phyloP scores from a whole-genome alignment of 371 early-diverging fungal genomes.

The Ordospora colligata region DNA sequence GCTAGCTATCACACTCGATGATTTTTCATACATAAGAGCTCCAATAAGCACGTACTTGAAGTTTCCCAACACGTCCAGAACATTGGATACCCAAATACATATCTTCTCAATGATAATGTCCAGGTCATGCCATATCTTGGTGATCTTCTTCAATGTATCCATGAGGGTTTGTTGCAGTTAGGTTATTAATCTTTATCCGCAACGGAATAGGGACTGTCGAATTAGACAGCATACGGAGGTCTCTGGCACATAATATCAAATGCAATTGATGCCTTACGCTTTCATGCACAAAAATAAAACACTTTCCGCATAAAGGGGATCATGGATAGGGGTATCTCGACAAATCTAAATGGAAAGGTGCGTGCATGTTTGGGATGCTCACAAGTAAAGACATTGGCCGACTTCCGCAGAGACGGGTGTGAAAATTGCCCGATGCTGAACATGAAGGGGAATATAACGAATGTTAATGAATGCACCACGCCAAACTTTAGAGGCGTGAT shows the following conservation, averaged over 20 bases:
- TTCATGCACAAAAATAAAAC: not conserved
- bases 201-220: not conserved
- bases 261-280: no score
- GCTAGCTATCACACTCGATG: not conserved
- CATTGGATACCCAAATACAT: not conserved
- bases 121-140: not conserved
- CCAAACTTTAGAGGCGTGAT: conserved; percentile 53
- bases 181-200: not conserved
- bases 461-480: conserved; percentile 46
- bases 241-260: no score
- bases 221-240: no score
- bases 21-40: not conserved
- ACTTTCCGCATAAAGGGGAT: not conserved
- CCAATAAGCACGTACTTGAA: not conserved
- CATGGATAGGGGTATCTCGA: not conserved
- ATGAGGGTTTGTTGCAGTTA: not conserved
- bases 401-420: conserved; percentile 59
- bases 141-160: not conserved
- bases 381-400: conserved; percentile 30
- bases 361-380: conserved; percentile 59
- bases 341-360: conserved; percentile 17
- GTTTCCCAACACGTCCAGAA: not conserved
- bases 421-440: conserved; percentile 52
- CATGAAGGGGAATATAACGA: conserved; percentile 36
- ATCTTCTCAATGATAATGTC: no score